These are phyloP conservation scores for Inonotus obliquus DNA, from an alignment of 1,284 basidiomycete genomes.

Conservation along the genomic window DNA sequence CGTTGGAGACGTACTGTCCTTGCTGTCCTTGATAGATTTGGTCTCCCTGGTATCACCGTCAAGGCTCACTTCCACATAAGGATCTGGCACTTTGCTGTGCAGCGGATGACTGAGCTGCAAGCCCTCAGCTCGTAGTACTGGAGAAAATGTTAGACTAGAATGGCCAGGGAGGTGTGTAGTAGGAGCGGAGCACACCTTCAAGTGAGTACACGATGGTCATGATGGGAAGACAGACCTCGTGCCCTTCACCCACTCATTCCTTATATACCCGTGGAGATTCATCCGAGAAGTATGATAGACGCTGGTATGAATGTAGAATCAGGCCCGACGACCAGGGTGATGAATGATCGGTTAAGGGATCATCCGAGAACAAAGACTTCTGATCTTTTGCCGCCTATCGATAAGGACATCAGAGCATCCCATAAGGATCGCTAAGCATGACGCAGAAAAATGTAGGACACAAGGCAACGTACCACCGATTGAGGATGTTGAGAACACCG, in stretches of 20 bases:
- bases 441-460: too few relatives aligned
- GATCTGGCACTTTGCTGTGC: not conserved
- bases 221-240: not conserved
- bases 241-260: not conserved
- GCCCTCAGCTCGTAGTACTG: not conserved
- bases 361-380: too few relatives aligned
- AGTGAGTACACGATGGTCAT: not conserved
- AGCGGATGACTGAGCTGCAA: not conserved
- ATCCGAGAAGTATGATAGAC: not conserved
- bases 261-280: not conserved
- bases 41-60: not conserved
- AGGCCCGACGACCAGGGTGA: too few relatives aligned
- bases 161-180: too few relatives aligned
- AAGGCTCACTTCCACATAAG: not conserved
- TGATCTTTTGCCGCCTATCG: too few relatives aligned
- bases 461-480: too few relatives aligned
- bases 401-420: too few relatives aligned
- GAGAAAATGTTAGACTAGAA: not conserved
- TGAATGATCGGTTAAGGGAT: too few relatives aligned
- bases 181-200: not conserved
- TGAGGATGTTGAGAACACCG: not conserved
- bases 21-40: not conserved
- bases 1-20: not conserved
- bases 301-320: not conserved
- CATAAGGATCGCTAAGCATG: too few relatives aligned